These are phyloP conservation scores for Ophiostoma pallidulum DNA, from an alignment of 2,329 filamentous ascomycete genomes.

Conservation along the genomic window DNA sequence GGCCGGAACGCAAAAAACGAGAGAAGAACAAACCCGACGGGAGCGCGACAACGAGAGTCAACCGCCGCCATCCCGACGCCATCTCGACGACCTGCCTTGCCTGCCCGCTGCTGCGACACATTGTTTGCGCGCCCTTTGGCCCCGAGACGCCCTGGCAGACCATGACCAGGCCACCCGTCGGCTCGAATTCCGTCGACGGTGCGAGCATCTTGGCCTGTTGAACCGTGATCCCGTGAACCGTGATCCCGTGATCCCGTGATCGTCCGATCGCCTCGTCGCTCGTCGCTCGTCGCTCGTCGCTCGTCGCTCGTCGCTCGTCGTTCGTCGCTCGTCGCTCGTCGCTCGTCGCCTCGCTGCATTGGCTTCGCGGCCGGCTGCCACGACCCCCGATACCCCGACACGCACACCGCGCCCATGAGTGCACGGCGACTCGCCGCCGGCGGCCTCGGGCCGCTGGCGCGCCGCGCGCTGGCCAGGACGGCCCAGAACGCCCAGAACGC, in stretches of 20 bases:
- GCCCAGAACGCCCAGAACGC: background rate
- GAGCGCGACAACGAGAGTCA: background rate
- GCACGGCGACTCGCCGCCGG: conserved; percentile 68
- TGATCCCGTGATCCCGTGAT: too few species aligned
- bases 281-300: too few species aligned
- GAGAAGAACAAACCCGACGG: background rate
- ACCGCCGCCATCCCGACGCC: too few species aligned
- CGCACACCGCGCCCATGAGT: conserved; percentile 43
- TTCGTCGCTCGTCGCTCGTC: too few species aligned
- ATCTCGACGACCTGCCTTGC: too few species aligned
- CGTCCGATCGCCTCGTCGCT: too few species aligned
- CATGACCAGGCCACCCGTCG: conserved; percentile 2
- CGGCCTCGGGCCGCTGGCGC: conserved; percentile 52
- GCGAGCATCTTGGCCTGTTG: conserved; percentile 2
- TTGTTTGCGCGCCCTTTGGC: background rate
- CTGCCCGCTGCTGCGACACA: conserved; percentile 2
- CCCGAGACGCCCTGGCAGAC: conserved; percentile 3
- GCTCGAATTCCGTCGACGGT: conserved; percentile 6
- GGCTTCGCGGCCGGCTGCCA: too few species aligned
- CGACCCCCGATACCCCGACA: background rate
- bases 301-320: too few species aligned
- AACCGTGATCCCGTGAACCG: too few species aligned
- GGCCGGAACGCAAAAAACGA: too few species aligned
- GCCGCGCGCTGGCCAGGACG: conserved; percentile 43
- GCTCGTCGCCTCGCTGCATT: too few species aligned